Conservation (phyloP, 495 filamentous ascomycete genomes). For the Penicillium coprophilum region DNA sequence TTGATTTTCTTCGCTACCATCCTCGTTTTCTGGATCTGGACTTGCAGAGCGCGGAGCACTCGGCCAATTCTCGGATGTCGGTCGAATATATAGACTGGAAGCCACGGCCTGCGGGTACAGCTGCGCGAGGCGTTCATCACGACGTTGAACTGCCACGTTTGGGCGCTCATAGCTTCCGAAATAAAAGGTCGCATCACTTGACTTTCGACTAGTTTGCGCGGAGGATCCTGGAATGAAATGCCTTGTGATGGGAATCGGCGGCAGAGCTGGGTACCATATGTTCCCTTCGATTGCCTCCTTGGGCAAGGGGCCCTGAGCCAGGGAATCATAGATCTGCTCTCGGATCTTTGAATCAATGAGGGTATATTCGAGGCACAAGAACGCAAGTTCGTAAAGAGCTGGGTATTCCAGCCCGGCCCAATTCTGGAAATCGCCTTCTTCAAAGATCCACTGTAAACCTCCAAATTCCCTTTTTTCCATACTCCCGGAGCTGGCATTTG, state of each 20-base stretch:
- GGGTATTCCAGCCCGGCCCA: conserved; percentile 4
- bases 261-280: conserved; percentile 3
- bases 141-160: conserved; percentile 6
- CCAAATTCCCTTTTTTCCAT: neutral
- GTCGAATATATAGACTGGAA: neutral
- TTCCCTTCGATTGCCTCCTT: neutral
- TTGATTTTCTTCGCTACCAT: neutral
- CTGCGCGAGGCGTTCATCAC: neutral
- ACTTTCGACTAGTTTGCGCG: neutral
- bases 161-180: conserved; percentile 16
- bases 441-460: neutral
- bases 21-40: neutral
- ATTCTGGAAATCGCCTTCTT: neutral
- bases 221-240: neutral
- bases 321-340: neutral
- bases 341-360: neutral
- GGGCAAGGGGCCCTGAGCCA: neutral
- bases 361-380: neutral
- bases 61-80: neutral
- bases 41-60: conserved; percentile 1
- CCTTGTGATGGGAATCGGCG: neutral
- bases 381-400: conserved; percentile 1
- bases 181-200: neutral
- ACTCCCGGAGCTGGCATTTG: neutral
- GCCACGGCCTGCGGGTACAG: neutral